phyloP scores from a whole-genome alignment of 2,329 filamentous ascomycete genomes.

The Nigrospora sphaerica region DNA sequence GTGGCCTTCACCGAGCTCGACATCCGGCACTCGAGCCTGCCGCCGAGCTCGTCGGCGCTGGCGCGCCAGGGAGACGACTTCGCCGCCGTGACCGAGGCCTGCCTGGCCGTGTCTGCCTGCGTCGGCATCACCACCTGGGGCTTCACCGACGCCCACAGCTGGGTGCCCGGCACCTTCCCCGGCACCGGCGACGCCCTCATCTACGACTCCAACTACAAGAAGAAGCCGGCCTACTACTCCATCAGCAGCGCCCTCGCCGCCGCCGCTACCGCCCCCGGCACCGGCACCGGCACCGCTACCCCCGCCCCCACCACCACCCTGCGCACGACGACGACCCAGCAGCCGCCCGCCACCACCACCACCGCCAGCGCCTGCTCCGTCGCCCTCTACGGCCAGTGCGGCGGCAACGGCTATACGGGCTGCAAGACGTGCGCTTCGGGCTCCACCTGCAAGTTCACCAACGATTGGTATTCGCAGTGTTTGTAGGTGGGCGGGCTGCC shows the following conservation, averaged over 20 bases:
- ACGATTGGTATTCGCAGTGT: conserved; percentile 5
- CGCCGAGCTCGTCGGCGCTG: conserved; percentile 25
- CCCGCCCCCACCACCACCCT: neutral
- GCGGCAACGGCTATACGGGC: conserved; percentile 1
- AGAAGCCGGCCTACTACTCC: conserved; percentile 27
- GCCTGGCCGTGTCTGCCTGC: conserved; percentile 22
- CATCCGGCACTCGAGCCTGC: conserved; percentile 41
- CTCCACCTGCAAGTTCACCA: conserved; percentile 2
- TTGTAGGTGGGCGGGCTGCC: neutral
- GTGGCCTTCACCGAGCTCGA: conserved; percentile 57
- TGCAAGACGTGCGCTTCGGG: neutral
- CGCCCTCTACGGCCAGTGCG: conserved; percentile 4
- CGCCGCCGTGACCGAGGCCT: conserved; percentile 23
- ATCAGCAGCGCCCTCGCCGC: conserved; percentile 14
- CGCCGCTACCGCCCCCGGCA: neutral
- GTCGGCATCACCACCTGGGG: conserved; percentile 32
- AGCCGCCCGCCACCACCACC: neutral
- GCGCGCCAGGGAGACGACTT: conserved; percentile 38
- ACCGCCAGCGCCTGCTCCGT: conserved; percentile 1
- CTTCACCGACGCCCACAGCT: conserved; percentile 30
- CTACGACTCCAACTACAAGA: conserved; percentile 24
- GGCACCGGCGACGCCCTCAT: conserved; percentile 26
- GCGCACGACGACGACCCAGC: neutral
- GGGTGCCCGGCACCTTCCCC: conserved; percentile 27
- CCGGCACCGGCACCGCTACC: neutral